phyloP scores from a whole-genome alignment of 2,329 filamentous ascomycete genomes.

The Pseudogymnoascus sp. region DNA sequence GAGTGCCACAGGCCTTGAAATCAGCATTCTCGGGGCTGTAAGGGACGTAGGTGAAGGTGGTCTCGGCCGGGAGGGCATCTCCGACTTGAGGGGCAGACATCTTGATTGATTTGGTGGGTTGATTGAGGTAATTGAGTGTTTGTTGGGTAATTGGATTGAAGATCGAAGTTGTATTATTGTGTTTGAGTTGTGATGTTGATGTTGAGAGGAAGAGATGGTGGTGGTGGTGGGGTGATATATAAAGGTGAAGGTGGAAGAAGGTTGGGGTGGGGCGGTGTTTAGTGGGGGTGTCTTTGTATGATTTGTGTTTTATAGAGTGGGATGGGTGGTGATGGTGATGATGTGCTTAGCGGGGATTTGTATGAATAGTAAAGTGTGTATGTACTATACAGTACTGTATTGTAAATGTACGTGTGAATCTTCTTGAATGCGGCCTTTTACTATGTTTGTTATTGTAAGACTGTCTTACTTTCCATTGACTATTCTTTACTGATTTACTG shows the following conservation, averaged over 20 bases:
- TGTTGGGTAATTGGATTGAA: neutral
- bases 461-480: neutral
- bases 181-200: slow-evolving; percentile 19
- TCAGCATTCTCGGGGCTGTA: slow-evolving; percentile 61
- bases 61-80: slow-evolving; percentile 73
- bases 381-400: neutral
- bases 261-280: neutral
- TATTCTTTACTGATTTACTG: neutral
- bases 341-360: slow-evolving; percentile 5
- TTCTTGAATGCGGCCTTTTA: neutral
- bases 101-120: slow-evolving; percentile 31
- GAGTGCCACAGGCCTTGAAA: slow-evolving; percentile 71
- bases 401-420: neutral
- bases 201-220: neutral
- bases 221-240: slow-evolving; percentile 1
- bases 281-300: neutral
- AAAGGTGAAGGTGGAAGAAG: neutral
- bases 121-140: neutral
- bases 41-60: slow-evolving; percentile 78
- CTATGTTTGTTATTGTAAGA: neutral
- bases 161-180: neutral
- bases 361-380: neutral
- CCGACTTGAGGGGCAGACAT: slow-evolving; percentile 64
- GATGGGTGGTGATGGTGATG: neutral
- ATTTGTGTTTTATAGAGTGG: slow-evolving; percentile 7